Percentiles rank a stretch among this genome's conserved stretches.
These are phyloP conservation scores for Tetraselmis striata DNA, from an alignment of 139 green algal genomes.

Conservation along the genomic window DNA sequence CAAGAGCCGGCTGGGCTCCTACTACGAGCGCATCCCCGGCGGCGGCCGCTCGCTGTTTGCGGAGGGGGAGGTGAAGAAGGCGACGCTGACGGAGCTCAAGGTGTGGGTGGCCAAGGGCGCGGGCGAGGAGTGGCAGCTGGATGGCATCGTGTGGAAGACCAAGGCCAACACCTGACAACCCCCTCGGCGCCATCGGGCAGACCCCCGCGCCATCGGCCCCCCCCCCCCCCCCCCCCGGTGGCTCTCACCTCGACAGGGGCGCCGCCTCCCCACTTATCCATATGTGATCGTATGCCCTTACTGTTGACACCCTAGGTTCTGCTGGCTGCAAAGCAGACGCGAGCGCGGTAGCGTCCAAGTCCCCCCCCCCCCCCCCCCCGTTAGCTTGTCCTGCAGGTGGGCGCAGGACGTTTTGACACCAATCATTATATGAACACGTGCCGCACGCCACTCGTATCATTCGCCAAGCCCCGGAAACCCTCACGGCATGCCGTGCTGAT, in stretches of 20 bases:
- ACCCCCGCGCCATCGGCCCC: background rate
- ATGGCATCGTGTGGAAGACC: constrained; percentile 46
- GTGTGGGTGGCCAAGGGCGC: constrained; percentile 38
- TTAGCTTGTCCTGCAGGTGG: too few species aligned
- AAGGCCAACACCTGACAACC: constrained; percentile 13
- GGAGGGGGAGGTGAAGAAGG: constrained; percentile 23
- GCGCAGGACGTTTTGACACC: too few species aligned
- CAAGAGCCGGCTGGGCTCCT: constrained; percentile 54
- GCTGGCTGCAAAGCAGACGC: too few species aligned
- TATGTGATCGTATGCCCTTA: too few species aligned
- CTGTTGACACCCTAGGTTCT: too few species aligned
- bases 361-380: too few species aligned
- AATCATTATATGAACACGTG: too few species aligned
- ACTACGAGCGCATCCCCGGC: constrained; percentile 45
- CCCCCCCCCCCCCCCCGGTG: background rate
- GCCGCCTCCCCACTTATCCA: too few species aligned
- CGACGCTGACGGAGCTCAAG: constrained; percentile 41
- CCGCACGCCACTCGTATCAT: too few species aligned
- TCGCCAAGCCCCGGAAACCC: too few species aligned
- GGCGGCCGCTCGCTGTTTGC: constrained; percentile 49
- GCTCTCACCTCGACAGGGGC: background rate
- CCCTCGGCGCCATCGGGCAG: background rate
- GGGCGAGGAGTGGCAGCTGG: constrained; percentile 44
- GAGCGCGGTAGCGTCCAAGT: too few species aligned
- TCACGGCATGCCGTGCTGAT: too few species aligned